Percentiles rank a stretch among this genome's conserved stretches.
Evolutionary conservation across 192 early-diverging fungal species (phyloP).

Genomic region (Chytriomyces confervae): DNA sequence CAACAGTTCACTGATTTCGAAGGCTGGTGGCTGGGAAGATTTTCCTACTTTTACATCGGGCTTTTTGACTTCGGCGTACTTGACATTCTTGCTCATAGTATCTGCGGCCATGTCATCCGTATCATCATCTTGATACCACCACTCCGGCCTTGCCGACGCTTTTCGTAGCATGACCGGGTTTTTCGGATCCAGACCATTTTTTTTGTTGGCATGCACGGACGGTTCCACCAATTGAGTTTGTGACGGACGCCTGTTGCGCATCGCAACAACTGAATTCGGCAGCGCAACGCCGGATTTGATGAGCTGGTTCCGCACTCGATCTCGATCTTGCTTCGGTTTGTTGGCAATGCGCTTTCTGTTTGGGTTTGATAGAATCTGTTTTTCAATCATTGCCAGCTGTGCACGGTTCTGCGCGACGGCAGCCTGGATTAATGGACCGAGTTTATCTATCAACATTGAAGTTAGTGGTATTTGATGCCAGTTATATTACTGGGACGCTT

Average conservation of each 20-base stretch:
- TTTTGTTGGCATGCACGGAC: neutral
- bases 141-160: neutral
- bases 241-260: neutral
- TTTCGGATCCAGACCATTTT: neutral
- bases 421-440: slow-evolving; percentile 4
- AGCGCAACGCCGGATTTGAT: slow-evolving; percentile 22
- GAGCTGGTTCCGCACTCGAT: slow-evolving; percentile 22
- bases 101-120: neutral
- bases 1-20: neutral
- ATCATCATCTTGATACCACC: neutral
- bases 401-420: neutral
- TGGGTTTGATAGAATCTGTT: slow-evolving; percentile 8
- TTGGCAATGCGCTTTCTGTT: slow-evolving; percentile 8
- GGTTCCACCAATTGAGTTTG: no score
- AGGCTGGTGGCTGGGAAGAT: neutral
- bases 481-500: neutral
- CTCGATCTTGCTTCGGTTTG: neutral
- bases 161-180: neutral
- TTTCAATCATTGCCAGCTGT: neutral
- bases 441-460: neutral
- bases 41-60: neutral
- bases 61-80: neutral
- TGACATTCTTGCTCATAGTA: neutral
- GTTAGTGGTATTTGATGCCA: neutral
- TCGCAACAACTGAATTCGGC: slow-evolving; percentile 29